Conservation (phyloP, 140 eudicot genomes). For the Stevia rebaudiana region DNA sequence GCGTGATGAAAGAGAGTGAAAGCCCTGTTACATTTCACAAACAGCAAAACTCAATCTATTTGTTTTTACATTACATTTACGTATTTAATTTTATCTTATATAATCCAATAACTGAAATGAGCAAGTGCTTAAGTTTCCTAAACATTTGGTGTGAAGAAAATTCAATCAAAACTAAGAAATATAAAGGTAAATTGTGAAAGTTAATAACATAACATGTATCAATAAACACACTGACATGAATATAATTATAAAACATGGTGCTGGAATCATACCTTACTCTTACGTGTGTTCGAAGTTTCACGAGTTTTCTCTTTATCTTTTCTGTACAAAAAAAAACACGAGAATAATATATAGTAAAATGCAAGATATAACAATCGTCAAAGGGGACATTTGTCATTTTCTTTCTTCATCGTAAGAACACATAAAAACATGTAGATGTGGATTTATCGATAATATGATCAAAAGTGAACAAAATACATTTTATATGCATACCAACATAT, state of each 20-base stretch:
- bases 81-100: not conserved
- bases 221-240: not conserved
- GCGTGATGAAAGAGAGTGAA: slow-evolving; percentile 28
- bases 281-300: slow-evolving; percentile 24
- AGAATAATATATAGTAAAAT: slow-evolving; percentile 1
- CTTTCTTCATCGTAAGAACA: not conserved
- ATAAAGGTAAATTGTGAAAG: not conserved
- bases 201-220: not conserved
- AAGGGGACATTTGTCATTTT: not conserved
- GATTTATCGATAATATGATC: slow-evolving; percentile 2
- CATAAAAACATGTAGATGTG: not conserved
- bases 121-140: not conserved
- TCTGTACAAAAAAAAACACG: slow-evolving; percentile 39
- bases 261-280: slow-evolving; percentile 28
- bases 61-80: not conserved
- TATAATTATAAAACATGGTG: slow-evolving; percentile 7
- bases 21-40: slow-evolving; percentile 35
- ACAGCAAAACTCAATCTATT: not conserved
- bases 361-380: not conserved
- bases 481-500: not conserved
- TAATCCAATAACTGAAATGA: not conserved
- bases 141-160: not conserved
- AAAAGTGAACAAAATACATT: not conserved
- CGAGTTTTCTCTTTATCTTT: slow-evolving; percentile 47
- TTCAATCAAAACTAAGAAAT: not conserved